Evolutionary conservation across 129 eudicot species (phyloP), one percentile per base, ranked within the genome.

Genomic region (Centrapalus pauciflorus): DNA sequence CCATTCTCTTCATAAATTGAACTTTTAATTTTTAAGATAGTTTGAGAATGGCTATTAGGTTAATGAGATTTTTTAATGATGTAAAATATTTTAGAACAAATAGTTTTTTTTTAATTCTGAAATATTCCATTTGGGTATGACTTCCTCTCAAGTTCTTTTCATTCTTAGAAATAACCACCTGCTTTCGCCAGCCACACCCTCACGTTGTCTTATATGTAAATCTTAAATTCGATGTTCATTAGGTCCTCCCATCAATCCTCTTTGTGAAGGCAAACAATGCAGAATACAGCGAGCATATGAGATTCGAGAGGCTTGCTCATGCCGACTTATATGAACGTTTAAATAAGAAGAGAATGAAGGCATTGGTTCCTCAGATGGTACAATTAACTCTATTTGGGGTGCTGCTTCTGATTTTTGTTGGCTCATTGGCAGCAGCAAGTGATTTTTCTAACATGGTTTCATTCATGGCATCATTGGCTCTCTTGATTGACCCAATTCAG

Each of bases 241-340:
- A 93, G 99, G 96, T 93, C 46, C 85, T 93, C 12, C 99, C 96
- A 54, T 84, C 96, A 25, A 66, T 89, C 51, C 81, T 89, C 27
- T 89, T 93, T 75, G 90, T 93, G 76, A 93, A 93, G 87, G 99
- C 95, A 52, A 93, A 85, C 76, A 84, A 80, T 64, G 89, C 89
- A 41, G 99, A 93, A 68, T 49, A 77, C 64, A 73, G 74, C 40
- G 99, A 93, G 77, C 57, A 80, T 69, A 65, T 78, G 46, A 84
- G 88, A 60, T 93, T 93, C 67, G 76, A 83, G 68, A 74, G 61
- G 35, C 95, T 93, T 81, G 96, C 99, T 72, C 45, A 58, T 78
- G 74, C 74, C 52, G 95, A 93, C 54, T 68, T 86, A 4, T 63
- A 69, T 62, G 77, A 72, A 26, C 79, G 76, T 40, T 74, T 84